A percentile compares a stretch with the other conserved stretches of the same genome.
Evolutionary conservation across 148 eudicot species (phyloP).

Genomic region (Beta vulgaris): DNA sequence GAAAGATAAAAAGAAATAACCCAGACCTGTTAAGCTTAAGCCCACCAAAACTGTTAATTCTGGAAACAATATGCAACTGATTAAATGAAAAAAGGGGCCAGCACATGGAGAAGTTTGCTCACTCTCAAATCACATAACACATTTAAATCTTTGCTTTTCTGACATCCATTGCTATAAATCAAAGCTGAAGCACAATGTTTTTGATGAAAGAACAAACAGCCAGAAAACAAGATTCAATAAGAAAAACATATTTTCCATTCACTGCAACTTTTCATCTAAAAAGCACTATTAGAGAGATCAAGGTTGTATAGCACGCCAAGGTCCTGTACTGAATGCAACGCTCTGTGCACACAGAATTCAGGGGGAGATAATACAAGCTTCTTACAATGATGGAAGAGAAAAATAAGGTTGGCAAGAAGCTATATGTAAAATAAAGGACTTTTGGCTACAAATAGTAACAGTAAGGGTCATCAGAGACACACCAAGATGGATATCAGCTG

Average conservation of each 20-base stretch:
- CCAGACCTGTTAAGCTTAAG: not conserved
- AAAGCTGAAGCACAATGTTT: not conserved
- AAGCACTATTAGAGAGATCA: not conserved
- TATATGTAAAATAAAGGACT: not conserved
- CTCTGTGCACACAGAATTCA: not conserved
- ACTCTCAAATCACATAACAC: not conserved
- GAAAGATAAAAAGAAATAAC: not conserved
- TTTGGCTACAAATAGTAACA: not conserved
- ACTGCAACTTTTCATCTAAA: not conserved
- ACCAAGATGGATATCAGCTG: slow-evolving; percentile 94
- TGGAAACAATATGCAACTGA: not conserved
- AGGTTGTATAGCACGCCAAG: not conserved
- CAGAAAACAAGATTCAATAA: not conserved
- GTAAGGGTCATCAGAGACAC: slow-evolving; percentile 19
- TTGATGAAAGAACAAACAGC: not conserved
- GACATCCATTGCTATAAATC: not conserved
- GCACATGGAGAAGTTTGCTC: not conserved
- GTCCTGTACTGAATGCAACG: not conserved
- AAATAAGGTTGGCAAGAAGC: not conserved
- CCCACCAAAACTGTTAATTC: not conserved
- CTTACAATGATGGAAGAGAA: not conserved
- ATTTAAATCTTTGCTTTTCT: not conserved
- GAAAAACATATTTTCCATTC: not conserved
- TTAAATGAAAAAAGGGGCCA: not conserved
- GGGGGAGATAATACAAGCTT: slow-evolving; percentile 7